Evolutionary conservation across 148 eudicot genomes (phyloP).

Genomic region (Euryodendron excelsum): DNA sequence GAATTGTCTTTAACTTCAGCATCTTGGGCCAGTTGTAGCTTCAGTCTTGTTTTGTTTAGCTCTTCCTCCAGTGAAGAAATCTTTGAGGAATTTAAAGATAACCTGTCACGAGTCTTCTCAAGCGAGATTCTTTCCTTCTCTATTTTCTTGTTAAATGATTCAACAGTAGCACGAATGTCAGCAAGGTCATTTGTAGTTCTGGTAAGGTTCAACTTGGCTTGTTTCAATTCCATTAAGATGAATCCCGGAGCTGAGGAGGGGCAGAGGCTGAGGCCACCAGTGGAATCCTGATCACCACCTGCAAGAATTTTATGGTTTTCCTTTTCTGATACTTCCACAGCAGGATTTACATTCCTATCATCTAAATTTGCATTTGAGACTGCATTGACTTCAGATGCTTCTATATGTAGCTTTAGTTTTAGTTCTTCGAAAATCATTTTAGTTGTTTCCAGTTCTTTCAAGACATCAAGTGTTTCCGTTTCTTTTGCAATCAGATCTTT

Average conservation of each 20-base stretch:
- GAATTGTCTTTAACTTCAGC: conserved; percentile 20
- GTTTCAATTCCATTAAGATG: conserved; percentile 69
- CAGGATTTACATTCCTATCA: conserved; percentile 14
- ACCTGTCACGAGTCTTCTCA: conserved; percentile 82
- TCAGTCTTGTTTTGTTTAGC: conserved; percentile 48
- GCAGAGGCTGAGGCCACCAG: conserved; percentile 6
- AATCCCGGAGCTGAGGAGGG: conserved; percentile 60
- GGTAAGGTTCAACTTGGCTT: conserved; percentile 82
- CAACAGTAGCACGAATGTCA: conserved; percentile 74
- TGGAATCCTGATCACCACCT: conserved; percentile 22
- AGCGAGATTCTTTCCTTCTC: conserved; percentile 67
- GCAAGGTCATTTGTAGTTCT: conserved; percentile 77
- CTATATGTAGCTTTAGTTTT: conserved; percentile 65
- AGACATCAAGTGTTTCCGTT: conserved; percentile 75
- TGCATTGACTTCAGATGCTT: conserved; percentile 43
- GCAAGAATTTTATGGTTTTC: conserved; percentile 42
- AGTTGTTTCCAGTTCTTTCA: conserved; percentile 85
- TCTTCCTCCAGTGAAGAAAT: conserved; percentile 70
- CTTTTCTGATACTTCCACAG: conserved; percentile 29
- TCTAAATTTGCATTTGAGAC: conserved; percentile 17
- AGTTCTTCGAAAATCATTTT: conserved; percentile 73
- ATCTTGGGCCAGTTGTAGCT: conserved; percentile 37
- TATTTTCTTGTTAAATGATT: conserved; percentile 64
- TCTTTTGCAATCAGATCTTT: conserved; percentile 72
- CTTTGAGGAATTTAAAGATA: conserved; percentile 59